Evolutionary conservation across 2,329 filamentous ascomycete genomes (phyloP), one percentile per base, ranked within the genome.

Genomic region (Nigrospora sphaerica): DNA sequence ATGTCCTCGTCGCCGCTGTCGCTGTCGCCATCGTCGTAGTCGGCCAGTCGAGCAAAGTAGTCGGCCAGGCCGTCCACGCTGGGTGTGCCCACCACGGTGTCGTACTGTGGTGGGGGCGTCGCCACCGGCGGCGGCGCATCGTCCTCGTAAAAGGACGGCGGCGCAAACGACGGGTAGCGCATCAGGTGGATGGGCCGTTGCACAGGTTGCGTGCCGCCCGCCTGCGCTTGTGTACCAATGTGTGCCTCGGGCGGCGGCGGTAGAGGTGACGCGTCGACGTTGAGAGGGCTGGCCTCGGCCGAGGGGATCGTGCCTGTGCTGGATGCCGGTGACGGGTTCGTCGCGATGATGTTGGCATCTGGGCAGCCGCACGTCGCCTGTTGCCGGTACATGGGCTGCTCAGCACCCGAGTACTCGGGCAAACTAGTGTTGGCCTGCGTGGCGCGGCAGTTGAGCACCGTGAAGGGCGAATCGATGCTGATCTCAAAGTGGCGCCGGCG

Each of bases 381-480:
- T 53, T 63, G 70, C 32, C 61, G 75, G 46, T 70, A 71, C 54
- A 63, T 72, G 11, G 75, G 77, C 46, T 69, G 77, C 10, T 80
- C 82, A 4, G 65, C 60, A 18, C 73, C 71, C 7, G 71, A 68
- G 63, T 96, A 96, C 14, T 87, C 86, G 0, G 91, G 91, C 12
- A 95, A 76, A 12, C 83, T 82, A 23, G 86, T 95, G 64, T 95
- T 95, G 42, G 88, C 85, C 62, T 93, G 87, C 1, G 89, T 95
- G n/a, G 91, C 90, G 51, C 87, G 87, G 69, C 91, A 96, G 51
- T 91, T 92, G 41, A 95, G 84, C 39, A 95, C 88, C 51, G 92
- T 92, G 62, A 96, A 92, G 1, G 91, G 91, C 2, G 90, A 95
- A 66, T 96, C 91, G 56, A 96, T 96, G 54, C 89, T 95, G 57